Evolutionary conservation across 2,329 filamentous ascomycete genomes (phyloP), one percentile per base, ranked within the genome.

Genomic region (Fusarium staphyleae): DNA sequence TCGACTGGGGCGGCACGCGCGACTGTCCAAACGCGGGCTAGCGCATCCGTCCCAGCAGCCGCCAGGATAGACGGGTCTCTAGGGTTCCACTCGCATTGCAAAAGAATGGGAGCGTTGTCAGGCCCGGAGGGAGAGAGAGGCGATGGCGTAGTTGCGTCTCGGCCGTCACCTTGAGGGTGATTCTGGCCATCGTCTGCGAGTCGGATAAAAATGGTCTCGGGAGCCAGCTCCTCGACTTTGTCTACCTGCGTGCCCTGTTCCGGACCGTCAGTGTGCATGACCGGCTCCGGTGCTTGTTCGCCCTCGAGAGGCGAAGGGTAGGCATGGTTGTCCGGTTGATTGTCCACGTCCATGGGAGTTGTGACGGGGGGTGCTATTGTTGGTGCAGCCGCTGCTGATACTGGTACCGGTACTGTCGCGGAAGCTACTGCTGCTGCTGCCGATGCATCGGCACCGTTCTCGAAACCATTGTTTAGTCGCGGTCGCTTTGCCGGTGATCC

Each of bases 81-180:
- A 65, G 85, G 85, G 78, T 83, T 87, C 83, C 84, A 88, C 78
- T 86, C 83, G 80, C 85, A 87, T 74, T 87, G 84, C 76, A 87
- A 79, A 73, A 87, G 75, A 67, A 86, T 80, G 70, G 85, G 83
- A 73, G 78, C 77, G 67, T 80, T 82, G 69, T 84, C 81, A 57
- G 69, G 66, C 55, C 73, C 70, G 49, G 66, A 63, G 60, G 75
- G 73, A 18, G 74, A 73, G 53, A 72, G 66, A 42, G 74, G 70
- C 33, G 74, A 70, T 66, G 58, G 58, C 16, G 58, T 62, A 32
- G 72, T 66, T 65, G 66, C 62, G 67, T 72, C 62, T 68, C 72
- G 60, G 71, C 66, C 58, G 68, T 67, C 52, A 45, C 64, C 60
- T 49, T 78, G 61, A 71, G 63, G 54, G 67, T 66, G 50, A 11